Evolutionary conservation across 2,329 filamentous ascomycete genomes (phyloP), one percentile per base, ranked within the genome.

Genomic region (Pseudogymnoascus sp.): DNA sequence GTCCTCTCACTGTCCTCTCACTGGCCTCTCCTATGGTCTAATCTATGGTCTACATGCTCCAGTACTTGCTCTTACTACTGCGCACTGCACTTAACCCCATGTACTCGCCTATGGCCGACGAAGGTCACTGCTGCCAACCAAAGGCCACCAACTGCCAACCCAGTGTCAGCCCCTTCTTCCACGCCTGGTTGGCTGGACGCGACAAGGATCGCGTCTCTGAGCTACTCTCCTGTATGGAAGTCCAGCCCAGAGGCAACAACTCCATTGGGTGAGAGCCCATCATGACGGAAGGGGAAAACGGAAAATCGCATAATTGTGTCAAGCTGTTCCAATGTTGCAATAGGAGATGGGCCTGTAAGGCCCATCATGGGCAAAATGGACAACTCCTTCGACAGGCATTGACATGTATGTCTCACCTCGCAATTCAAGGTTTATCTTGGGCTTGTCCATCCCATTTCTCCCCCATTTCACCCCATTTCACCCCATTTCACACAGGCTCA

Each of bases 231-330:
- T 6, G 29, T 29, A n/a, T 16, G 26, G 14, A 8, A 33, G 45
- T 33, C 49, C 29, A 55, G 29, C 49, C 49, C 49, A n/a, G 49
- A 55, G 49, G 49, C 49, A 33, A 55, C 49, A 55, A 33, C 49
- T 55, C 49, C 6, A 55, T 55, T 55, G 49, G 49, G 49, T 55
- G 49, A 55, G 49, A 55, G 49, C n/a, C n/a, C 49, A 55, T 55
- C 49, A 33, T 33, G 26, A 33, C 49, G 49, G 29, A 55, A 33
- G 29, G 49, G 49, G 49, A 21, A 19, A 14, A 55, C 49, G 49
- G 49, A 55, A 19, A 26, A 55, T 12, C 49, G 49, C 49, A 55
- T 33, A 33, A 33, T 55, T 55, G 49, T 55, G 49, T 55, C 49
- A 55, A 55, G 26, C 26, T 55, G 49, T 55, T 55, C 49, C 49